Conservation (phyloP, 192 early-diverging fungal genomes). For the Spizellomyces punctatus region DNA sequence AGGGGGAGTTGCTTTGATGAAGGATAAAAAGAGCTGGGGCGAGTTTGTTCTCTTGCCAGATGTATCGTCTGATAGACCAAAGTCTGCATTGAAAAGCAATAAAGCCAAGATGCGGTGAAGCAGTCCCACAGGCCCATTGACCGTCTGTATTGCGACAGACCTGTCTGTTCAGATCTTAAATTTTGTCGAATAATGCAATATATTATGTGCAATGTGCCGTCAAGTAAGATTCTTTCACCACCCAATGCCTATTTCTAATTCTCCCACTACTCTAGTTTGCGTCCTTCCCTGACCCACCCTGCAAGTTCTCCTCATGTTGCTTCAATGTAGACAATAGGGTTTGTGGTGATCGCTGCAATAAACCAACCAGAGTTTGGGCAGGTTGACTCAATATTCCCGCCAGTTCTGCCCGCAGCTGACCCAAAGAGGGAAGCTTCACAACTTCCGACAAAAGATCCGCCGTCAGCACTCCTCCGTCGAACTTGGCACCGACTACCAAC, state of each 20-base stretch:
- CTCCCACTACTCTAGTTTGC: too few species aligned
- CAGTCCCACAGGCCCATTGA: too few species aligned
- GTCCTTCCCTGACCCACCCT: not conserved
- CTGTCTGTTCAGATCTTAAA: too few species aligned
- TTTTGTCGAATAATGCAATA: too few species aligned
- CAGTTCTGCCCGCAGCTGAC: constrained; percentile 30
- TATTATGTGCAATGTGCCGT: too few species aligned
- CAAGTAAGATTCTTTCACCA: too few species aligned
- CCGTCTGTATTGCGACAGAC: too few species aligned
- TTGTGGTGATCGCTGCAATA: constrained; percentile 22
- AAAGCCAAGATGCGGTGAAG: not conserved
- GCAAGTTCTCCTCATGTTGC: constrained; percentile 26
- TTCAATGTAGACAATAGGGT: constrained; percentile 11
- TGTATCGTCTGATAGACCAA: not conserved
- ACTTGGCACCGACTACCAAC: constrained; percentile 38
- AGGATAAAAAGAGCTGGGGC: constrained; percentile 25
- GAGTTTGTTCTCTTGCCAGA: constrained; percentile 32
- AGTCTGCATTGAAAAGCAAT: not conserved
- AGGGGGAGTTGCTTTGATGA: constrained; percentile 4
- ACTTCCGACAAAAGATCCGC: constrained; percentile 27
- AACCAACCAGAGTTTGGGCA: constrained; percentile 14
- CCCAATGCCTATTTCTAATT: too few species aligned
- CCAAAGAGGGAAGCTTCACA: constrained; percentile 19
- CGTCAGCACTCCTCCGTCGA: constrained; percentile 25
- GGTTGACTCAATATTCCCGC: constrained; percentile 32